phyloP scores from a whole-genome alignment of 2,329 filamentous ascomycete species.

The Aspergillus fructus region DNA sequence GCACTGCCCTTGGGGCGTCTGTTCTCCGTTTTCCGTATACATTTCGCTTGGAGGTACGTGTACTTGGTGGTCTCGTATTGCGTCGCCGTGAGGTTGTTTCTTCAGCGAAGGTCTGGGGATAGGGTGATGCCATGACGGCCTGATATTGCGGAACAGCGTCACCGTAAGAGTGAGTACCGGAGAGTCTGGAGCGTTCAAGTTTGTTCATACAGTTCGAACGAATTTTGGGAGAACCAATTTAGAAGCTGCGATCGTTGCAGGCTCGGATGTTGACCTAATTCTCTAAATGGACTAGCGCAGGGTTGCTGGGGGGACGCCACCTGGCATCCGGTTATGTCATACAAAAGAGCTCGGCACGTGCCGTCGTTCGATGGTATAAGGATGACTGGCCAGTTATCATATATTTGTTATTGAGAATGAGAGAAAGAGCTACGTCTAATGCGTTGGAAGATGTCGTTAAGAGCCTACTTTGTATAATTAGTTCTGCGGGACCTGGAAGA shows the following conservation, averaged over 20 bases:
- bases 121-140: constrained; percentile 12
- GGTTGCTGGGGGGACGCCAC: neutral
- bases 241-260: neutral
- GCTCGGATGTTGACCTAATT: neutral
- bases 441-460: neutral
- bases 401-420: neutral
- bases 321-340: neutral
- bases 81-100: constrained; percentile 22
- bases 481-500: constrained; percentile 7
- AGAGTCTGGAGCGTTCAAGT: neutral
- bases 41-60: constrained; percentile 26
- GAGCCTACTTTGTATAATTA: neutral
- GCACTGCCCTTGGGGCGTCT: constrained; percentile 37
- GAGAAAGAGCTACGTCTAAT: neutral
- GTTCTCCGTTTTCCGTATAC: constrained; percentile 38
- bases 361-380: neutral
- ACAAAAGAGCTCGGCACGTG: no score
- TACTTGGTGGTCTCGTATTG: constrained; percentile 23
- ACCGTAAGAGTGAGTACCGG: neutral
- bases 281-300: neutral
- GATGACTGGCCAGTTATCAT: neutral
- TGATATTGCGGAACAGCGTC: neutral
- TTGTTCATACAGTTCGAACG: neutral
- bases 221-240: neutral
- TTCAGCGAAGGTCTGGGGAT: constrained; percentile 9